Evolutionary conservation across 148 eudicot species (phyloP).

Genomic region (Persicaria maculosa): DNA sequence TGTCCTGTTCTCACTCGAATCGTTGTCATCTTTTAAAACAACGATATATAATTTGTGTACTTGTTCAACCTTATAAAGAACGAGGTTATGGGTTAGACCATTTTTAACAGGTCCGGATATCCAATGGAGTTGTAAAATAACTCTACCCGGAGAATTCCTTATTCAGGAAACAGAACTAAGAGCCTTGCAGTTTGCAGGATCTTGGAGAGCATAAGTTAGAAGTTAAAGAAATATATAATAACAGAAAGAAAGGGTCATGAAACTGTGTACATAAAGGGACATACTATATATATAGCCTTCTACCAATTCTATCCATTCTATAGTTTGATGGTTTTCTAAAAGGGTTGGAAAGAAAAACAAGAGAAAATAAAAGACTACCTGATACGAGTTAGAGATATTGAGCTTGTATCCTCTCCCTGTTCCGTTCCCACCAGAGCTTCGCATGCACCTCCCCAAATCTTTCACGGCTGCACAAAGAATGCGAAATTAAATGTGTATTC

Average conservation of each 20-base stretch:
- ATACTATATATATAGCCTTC: not conserved
- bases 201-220: too few relatives aligned
- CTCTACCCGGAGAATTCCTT: too few relatives aligned
- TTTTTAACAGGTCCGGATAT: too few relatives aligned
- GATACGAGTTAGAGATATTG: conserved; percentile 42
- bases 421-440: conserved; percentile 69
- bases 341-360: not conserved
- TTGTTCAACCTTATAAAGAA: too few relatives aligned
- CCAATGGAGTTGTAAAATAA: too few relatives aligned
- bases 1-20: too few relatives aligned
- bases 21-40: too few relatives aligned
- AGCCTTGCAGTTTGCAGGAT: too few relatives aligned
- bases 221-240: too few relatives aligned
- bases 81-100: not conserved
- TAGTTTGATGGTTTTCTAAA: not conserved
- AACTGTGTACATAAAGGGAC: not conserved
- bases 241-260: too few relatives aligned
- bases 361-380: not conserved
- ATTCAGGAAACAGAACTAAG: not conserved
- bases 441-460: conserved; percentile 65
- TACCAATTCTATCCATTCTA: not conserved
- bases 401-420: conserved; percentile 69
- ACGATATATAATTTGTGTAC: too few relatives aligned
- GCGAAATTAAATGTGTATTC: not conserved
- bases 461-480: conserved; percentile 45